A percentile compares a stretch with the other conserved stretches of the same genome.
These are phyloP conservation scores for Pholiota microspora DNA, from an alignment of 768 basidiomycete species.

Conservation along the genomic window DNA sequence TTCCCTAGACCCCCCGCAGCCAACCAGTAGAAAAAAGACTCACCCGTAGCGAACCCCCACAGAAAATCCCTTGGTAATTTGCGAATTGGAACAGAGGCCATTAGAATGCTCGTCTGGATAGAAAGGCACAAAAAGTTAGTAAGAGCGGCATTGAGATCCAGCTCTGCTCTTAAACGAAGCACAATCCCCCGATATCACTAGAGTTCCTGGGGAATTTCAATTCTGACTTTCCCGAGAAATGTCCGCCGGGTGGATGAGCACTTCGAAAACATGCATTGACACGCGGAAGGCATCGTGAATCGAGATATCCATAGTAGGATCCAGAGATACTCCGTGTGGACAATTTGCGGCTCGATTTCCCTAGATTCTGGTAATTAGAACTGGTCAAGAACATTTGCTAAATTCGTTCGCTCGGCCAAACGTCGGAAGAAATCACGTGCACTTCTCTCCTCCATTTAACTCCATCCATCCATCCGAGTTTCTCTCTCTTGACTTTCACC, in stretches of 20 bases:
- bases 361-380: constrained; percentile 20
- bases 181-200: constrained; percentile 42
- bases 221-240: constrained; percentile 41
- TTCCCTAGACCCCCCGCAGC: background rate
- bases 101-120: constrained; percentile 21
- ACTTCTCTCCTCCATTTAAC: constrained; percentile 10
- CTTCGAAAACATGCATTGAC: constrained; percentile 25
- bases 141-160: constrained; percentile 23
- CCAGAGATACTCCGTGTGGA: constrained; percentile 30
- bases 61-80: constrained; percentile 61
- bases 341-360: constrained; percentile 15
- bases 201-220: constrained; percentile 38
- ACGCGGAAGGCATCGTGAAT: constrained; percentile 18
- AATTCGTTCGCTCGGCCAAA: constrained; percentile 22
- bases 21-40: constrained; percentile 20
- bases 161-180: constrained; percentile 37
- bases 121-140: constrained; percentile 27
- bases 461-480: constrained; percentile 14
- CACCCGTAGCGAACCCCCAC: constrained; percentile 73
- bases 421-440: constrained; percentile 25
- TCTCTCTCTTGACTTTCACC: constrained; percentile 3
- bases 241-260: constrained; percentile 36
- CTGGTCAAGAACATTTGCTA: constrained; percentile 9
- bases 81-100: constrained; percentile 29
- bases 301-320: constrained; percentile 21